Conservation (phyloP, 1,284 basidiomycete genomes). For the Tilletia indica region DNA sequence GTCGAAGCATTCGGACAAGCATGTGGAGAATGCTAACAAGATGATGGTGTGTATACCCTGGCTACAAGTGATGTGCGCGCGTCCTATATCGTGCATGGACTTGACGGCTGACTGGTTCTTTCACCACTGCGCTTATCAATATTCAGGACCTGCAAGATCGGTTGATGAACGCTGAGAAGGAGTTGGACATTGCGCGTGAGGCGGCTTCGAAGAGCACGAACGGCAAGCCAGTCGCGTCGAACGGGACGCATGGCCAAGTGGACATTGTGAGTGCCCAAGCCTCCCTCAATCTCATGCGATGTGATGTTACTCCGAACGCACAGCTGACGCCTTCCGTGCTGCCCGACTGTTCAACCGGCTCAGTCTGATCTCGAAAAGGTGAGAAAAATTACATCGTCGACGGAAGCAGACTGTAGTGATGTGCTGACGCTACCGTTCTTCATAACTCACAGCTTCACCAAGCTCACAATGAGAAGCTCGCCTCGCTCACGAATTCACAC, state of each 20-base stretch:
- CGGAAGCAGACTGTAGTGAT: background rate
- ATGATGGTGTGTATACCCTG: slow-evolving; percentile 26
- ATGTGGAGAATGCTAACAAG: slow-evolving; percentile 28
- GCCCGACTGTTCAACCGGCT: slow-evolving; percentile 25
- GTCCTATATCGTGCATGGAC: too few relatives aligned
- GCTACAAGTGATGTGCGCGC: too few relatives aligned
- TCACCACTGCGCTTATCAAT: background rate
- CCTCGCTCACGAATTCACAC: slow-evolving; percentile 29
- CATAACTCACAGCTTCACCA: slow-evolving; percentile 25
- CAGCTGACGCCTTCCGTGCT: background rate
- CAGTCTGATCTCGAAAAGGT: slow-evolving; percentile 30
- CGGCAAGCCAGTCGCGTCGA: slow-evolving; percentile 27
- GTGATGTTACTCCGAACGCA: too few relatives aligned
- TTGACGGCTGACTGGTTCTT: too few relatives aligned
- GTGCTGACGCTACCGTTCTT: background rate
- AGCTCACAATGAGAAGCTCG: slow-evolving; percentile 36
- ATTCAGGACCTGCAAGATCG: slow-evolving; percentile 33
- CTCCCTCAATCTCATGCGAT: too few relatives aligned
- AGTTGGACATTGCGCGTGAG: slow-evolving; percentile 28
- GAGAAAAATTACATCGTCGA: background rate
- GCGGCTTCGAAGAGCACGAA: slow-evolving; percentile 21
- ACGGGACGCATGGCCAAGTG: slow-evolving; percentile 7
- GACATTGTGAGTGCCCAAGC: slow-evolving; percentile 5
- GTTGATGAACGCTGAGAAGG: slow-evolving; percentile 35
- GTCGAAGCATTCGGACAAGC: slow-evolving; percentile 29